Conservation (phyloP, 306 rosid species). For the Hippophae tibetana region DNA sequence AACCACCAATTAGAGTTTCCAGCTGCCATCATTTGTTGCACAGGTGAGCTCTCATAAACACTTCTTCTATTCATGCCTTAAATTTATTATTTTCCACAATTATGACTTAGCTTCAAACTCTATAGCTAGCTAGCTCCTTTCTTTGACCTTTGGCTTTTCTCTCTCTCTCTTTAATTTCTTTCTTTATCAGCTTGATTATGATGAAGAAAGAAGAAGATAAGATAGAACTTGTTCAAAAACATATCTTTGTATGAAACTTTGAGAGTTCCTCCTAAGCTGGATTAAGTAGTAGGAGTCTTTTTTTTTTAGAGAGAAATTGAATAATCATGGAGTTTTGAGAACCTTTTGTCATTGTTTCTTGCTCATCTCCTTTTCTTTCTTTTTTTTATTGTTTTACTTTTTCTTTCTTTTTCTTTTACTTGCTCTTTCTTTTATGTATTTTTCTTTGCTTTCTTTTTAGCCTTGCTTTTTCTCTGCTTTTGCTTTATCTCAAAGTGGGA, state of each 20-base stretch:
- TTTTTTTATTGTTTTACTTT: conserved; percentile 44
- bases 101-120: too few species aligned
- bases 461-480: conserved; percentile 36
- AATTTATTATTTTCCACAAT: background rate
- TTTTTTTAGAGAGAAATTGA: conserved; percentile 45
- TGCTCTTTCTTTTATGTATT: conserved; percentile 34
- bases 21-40: conserved; percentile 81
- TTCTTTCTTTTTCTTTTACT: conserved; percentile 20
- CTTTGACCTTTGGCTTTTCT: conserved; percentile 6
- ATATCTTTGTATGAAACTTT: conserved; percentile 46
- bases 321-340: conserved; percentile 68
- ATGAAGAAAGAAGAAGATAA: conserved; percentile 7
- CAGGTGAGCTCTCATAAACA: conserved; percentile 66
- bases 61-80: conserved; percentile 63
- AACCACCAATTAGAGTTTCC: conserved; percentile 95
- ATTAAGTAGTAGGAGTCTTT: conserved; percentile 40
- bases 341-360: conserved; percentile 35
- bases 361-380: conserved; percentile 17
- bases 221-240: conserved; percentile 5
- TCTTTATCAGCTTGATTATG: conserved; percentile 16
- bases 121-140: background rate
- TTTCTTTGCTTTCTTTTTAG: conserved; percentile 32
- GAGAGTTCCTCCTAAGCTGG: conserved; percentile 42
- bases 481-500: conserved; percentile 89
- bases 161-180: conserved; percentile 1